Base-by-base conservation (phyloP, 148 eudicot genomes). In the Silene conica region DNA sequence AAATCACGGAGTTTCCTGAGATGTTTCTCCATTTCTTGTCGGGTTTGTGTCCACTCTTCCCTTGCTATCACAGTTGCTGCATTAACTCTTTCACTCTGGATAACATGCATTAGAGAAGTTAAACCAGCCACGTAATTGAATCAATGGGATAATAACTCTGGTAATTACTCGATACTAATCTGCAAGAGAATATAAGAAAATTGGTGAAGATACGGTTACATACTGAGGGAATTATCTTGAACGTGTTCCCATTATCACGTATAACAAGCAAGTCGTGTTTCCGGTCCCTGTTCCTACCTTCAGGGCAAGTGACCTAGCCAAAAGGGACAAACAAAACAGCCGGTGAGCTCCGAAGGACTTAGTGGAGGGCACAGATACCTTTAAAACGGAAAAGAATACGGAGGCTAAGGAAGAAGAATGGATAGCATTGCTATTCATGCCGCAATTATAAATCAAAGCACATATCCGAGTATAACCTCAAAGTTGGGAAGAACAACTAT, bases 21-120 rank as follows among this genome's bases (percentile, higher is more conserved):
- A 80, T 96, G 97, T 81, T 81, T 88, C 73, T 96, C 99, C 99
- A 96, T 90, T 71, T 90, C 99, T 76, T 85, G 71, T 75, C 99
- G 82, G 6, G 82, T 79, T 78, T 76, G 84, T 19, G 80, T 73
- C 99, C 99, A 96, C 69, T 96, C 96, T 85, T 92, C 91, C 80
- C 85, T 85, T 81, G 89, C 89, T 58, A 96, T 89, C 67, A 96
- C 97, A 22, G 94, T 85, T 20, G 95, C 84, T 9, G 97, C 88
- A 69, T 87, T 89, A 10, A 85, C 97, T 88, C 88, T 89, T 80
- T 96, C 87, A 45, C 80, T 81, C 99, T 96, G 76, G 63, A 67
- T 78, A 77, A 41, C 69, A 84, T 22, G 66, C 28, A 52, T 57
- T 46, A 13, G 21, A 70, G 55, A 16, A 79, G 70, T 57, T 72